phyloP scores from a whole-genome alignment of 2,329 filamentous ascomycete genomes.

The Colletotrichum sp. region DNA sequence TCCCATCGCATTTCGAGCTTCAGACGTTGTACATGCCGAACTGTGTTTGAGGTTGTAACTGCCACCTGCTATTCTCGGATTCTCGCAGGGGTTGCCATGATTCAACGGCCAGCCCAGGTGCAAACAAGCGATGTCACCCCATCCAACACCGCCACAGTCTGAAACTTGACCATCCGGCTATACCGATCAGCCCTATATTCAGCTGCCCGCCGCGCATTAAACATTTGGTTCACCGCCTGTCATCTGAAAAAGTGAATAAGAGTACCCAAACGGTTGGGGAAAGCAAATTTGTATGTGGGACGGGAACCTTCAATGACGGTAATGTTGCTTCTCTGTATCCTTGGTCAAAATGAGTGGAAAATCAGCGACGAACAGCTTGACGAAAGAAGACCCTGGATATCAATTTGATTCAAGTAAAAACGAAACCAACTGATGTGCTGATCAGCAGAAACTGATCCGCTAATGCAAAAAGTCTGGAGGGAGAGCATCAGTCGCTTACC shows the following conservation, averaged over 20 bases:
- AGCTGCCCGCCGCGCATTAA: background rate
- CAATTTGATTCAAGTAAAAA: background rate
- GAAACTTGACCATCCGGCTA: background rate
- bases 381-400: no score
- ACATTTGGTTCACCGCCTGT: background rate
- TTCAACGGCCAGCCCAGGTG: background rate
- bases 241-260: background rate
- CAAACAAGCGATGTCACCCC: background rate
- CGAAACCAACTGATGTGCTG: background rate
- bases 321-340: no score
- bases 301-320: background rate
- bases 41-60: background rate
- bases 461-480: background rate
- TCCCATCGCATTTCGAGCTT: background rate
- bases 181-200: background rate
- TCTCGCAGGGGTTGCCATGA: background rate
- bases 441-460: background rate
- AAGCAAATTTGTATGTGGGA: background rate
- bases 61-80: background rate
- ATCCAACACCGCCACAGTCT: background rate
- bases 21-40: background rate
- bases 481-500: background rate
- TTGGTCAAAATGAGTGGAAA: background rate
- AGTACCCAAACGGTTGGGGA: background rate
- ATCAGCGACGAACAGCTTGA: background rate